A percentile compares a stretch with the other conserved stretches of the same genome.
Conservation (phyloP, 495 filamentous ascomycete genomes). For the Neurospora sp. region DNA sequence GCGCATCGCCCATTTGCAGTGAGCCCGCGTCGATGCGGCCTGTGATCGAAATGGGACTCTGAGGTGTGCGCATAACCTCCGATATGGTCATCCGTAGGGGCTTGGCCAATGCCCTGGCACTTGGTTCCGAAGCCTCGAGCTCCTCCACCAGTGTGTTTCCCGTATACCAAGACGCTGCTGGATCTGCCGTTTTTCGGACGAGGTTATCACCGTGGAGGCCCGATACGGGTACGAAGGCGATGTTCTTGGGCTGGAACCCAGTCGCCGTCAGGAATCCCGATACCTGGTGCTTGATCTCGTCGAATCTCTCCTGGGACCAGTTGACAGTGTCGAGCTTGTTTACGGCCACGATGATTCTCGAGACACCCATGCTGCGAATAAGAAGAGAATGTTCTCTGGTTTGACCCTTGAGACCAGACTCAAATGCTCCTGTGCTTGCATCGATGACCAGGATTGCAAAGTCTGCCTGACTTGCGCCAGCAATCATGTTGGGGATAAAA, state of each 20-base stretch:
- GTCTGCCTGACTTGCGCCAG: constrained; percentile 88
- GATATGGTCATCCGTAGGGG: constrained; percentile 77
- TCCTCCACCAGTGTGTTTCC: constrained; percentile 72
- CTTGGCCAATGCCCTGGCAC: constrained; percentile 58
- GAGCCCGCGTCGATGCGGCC: constrained; percentile 81
- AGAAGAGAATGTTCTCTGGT: constrained; percentile 89
- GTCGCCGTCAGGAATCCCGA: constrained; percentile 70
- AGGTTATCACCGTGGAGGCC: constrained; percentile 85
- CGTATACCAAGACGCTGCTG: constrained; percentile 61
- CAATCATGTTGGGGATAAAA: constrained; percentile 99
- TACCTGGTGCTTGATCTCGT: constrained; percentile 77
- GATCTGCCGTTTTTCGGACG: constrained; percentile 45
- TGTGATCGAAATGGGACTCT: constrained; percentile 71
- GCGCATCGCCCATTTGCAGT: constrained; percentile 69
- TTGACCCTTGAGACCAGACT: constrained; percentile 86
- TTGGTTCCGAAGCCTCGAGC: constrained; percentile 69
- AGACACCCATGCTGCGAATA: constrained; percentile 84
- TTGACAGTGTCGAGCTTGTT: constrained; percentile 85
- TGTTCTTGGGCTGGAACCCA: constrained; percentile 67
- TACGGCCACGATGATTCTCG: constrained; percentile 75
- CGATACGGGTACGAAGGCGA: constrained; percentile 80
- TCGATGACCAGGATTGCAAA: constrained; percentile 95
- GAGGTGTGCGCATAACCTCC: constrained; percentile 55
- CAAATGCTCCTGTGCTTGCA: constrained; percentile 76
- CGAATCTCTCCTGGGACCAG: constrained; percentile 74